Evolutionary conservation across 768 basidiomycete species (phyloP).

Genomic region (Amanita molliuscula): DNA sequence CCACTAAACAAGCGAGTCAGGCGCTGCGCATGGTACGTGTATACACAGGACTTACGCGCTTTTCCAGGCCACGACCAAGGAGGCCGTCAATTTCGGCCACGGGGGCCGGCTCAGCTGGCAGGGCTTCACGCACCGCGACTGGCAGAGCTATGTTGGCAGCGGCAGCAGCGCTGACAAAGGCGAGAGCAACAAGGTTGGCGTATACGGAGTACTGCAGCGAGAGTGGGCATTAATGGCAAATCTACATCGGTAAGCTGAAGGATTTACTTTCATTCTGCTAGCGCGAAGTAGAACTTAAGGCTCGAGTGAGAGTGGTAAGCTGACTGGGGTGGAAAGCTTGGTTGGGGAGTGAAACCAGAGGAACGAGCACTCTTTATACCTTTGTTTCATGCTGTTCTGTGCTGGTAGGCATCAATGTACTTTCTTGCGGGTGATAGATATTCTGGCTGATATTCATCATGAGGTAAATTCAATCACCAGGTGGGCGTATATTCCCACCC

Average conservation of each 20-base stretch:
- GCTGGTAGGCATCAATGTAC: too few relatives aligned
- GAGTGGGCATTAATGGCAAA: not conserved
- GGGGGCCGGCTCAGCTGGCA: constrained; percentile 9
- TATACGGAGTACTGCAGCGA: constrained; percentile 8
- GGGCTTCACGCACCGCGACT: constrained; percentile 8
- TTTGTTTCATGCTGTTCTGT: too few relatives aligned
- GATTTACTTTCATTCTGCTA: not conserved
- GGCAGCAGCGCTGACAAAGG: constrained; percentile 9
- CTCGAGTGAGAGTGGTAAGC: too few relatives aligned
- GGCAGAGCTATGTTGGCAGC: constrained; percentile 5
- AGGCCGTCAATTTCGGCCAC: not conserved
- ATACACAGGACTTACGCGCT: not conserved
- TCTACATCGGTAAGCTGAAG: too few relatives aligned
- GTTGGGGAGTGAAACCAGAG: too few relatives aligned
- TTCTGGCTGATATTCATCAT: too few relatives aligned
- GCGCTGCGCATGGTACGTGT: not conserved
- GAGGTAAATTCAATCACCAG: constrained; percentile 27
- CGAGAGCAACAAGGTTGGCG: constrained; percentile 7
- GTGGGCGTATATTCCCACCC: constrained; percentile 59
- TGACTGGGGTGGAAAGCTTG: too few relatives aligned
- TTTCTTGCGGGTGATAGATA: too few relatives aligned
- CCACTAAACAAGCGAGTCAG: not conserved
- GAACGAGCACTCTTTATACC: too few relatives aligned
- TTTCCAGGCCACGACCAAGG: not conserved
- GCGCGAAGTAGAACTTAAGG: not conserved